These are phyloP conservation scores for Echites panduratus DNA, from an alignment of 257 asterid genomes.

Conservation along the genomic window DNA sequence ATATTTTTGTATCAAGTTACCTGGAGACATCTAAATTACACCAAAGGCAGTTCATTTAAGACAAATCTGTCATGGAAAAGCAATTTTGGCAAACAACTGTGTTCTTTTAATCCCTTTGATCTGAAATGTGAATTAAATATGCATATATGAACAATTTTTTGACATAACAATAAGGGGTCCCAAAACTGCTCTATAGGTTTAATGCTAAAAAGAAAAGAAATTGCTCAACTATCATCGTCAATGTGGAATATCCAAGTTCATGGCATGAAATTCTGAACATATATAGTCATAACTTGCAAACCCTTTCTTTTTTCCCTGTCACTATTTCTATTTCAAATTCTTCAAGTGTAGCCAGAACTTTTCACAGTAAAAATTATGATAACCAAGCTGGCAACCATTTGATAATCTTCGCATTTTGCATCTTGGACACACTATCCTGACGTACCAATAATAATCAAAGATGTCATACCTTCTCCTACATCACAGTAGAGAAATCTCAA, in stretches of 20 bases:
- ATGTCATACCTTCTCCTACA: background rate
- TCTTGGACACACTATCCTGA: background rate
- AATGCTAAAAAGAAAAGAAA: background rate
- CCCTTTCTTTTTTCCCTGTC: background rate
- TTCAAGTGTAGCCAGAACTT: background rate
- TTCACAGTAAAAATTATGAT: background rate
- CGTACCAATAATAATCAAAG: background rate
- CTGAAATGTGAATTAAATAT: background rate
- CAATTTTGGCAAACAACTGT: background rate
- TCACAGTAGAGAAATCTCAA: background rate
- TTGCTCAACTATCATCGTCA: background rate
- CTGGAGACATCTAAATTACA: no score
- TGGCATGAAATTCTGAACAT: background rate
- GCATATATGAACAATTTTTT: background rate
- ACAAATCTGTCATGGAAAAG: no score
- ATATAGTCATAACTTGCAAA: background rate
- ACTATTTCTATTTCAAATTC: background rate
- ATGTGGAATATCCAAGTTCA: background rate
- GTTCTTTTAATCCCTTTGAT: background rate
- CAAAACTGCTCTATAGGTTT: background rate
- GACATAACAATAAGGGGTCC: no score
- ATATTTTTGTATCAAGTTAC: no score
- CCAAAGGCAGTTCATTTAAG: no score
- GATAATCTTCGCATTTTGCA: background rate
- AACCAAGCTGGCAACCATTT: background rate